A percentile compares a stretch with the other conserved stretches of the same genome.
phyloP scores from a whole-genome alignment of 805 yeast genomes.

The Metschnikowia picachoensis region DNA sequence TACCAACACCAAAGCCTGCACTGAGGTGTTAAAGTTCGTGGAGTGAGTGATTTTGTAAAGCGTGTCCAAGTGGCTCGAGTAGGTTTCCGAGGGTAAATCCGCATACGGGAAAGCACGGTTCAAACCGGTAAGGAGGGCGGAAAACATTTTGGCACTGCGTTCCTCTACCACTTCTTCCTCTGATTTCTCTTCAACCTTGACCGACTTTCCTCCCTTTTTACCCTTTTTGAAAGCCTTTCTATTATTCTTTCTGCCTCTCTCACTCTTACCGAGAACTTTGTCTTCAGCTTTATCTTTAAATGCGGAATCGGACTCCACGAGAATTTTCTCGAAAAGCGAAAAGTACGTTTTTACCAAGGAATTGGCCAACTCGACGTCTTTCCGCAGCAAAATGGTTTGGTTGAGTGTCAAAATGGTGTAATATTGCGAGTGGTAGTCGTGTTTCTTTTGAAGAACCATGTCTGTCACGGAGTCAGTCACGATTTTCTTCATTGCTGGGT shows the following conservation, averaged over 20 bases:
- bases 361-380: slow-evolving; percentile 80
- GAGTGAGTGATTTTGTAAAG: slow-evolving; percentile 89
- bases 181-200: slow-evolving; percentile 54
- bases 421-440: slow-evolving; percentile 84
- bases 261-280: slow-evolving; percentile 48
- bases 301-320: slow-evolving; percentile 60
- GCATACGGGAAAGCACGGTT: slow-evolving; percentile 96
- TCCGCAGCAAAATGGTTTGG: slow-evolving; percentile 82
- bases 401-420: slow-evolving; percentile 85
- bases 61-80: slow-evolving; percentile 74
- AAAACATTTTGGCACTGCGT: slow-evolving; percentile 75
- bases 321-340: slow-evolving; percentile 76
- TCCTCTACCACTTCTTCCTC: slow-evolving; percentile 69
- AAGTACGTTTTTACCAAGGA: slow-evolving; percentile 79
- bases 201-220: slow-evolving; percentile 83
- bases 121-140: slow-evolving; percentile 90
- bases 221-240: slow-evolving; percentile 77
- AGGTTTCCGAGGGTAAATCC: slow-evolving; percentile 63
- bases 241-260: slow-evolving; percentile 49
- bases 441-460: slow-evolving; percentile 64
- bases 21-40: slow-evolving; percentile 87
- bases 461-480: slow-evolving; percentile 79
- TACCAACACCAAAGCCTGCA: slow-evolving; percentile 85
- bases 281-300: slow-evolving; percentile 37
- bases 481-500: slow-evolving; percentile 91